Evolutionary conservation across 2,329 filamentous ascomycete genomes (phyloP), one percentile per base, ranked within the genome.

Genomic region (Pseudocercospora crystallina): DNA sequence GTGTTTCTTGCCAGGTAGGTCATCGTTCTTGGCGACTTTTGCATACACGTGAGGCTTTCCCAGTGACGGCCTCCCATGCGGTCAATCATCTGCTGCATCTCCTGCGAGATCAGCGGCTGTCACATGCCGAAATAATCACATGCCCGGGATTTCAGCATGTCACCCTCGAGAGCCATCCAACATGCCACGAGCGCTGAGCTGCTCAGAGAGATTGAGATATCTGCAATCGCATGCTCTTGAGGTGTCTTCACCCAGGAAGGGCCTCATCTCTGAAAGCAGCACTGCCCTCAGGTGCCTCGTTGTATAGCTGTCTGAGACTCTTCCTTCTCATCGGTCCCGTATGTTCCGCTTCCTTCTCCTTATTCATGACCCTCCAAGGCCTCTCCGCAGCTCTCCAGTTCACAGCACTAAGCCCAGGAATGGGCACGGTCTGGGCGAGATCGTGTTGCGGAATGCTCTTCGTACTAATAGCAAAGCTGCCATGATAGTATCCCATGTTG

Each of bases 361-460:
- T 54, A 20, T 57, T 52, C 32, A 65, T 41, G 10, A 63, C 31
- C 30, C 58, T 58, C 62, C 64, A 68, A 13, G 67, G 71, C 49
- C 69, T 71, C 26, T 66, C 65, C 51, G 64, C 65, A 35, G 67
- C 60, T 54, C 67, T 67, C 47, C 64, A 65, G 40, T 66, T 61
- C 29, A 74, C 63, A 53, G 73, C 71, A 36, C 71, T 74, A 48
- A 76, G 51, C 0, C 73, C 74, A 3, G 52, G 37, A 44, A 68
- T 60, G 17, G 74, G 74, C 29, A 76, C 73, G 5, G 58, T 53
- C 49, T 66, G 67, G 13, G 54, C 62, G 49, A 77, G 53, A 54
- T 76, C 73, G 48, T 66, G 60, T 52, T 68, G 65, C 35, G 60
- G 61, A 9, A 60, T 46, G 34, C 54, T 60, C 43, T 65, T 63